phyloP scores from a whole-genome alignment of 352 stramenopile species.

The Globisporangium abappressorium region DNA sequence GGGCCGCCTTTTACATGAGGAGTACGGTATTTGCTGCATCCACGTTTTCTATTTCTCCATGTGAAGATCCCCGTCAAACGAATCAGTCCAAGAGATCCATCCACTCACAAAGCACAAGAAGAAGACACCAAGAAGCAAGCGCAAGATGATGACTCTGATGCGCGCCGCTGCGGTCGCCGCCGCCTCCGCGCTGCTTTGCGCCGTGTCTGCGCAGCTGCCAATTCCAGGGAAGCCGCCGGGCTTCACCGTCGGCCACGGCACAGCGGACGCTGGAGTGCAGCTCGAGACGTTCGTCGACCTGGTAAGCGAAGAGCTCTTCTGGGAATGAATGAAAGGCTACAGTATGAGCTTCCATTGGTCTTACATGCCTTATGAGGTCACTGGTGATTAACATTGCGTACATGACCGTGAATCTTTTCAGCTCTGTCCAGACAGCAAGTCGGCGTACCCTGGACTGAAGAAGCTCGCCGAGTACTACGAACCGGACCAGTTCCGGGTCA shows the following conservation, averaged over 20 bases:
- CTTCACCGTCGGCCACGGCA: constrained; percentile 55
- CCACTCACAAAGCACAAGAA: background rate
- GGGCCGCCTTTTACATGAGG: no score
- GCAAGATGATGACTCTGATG: constrained; percentile 22
- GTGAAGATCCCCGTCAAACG: constrained; percentile 1
- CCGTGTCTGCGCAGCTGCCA: constrained; percentile 41
- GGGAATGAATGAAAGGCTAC: background rate
- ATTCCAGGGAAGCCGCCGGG: constrained; percentile 60
- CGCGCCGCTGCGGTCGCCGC: constrained; percentile 15
- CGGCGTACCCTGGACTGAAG: constrained; percentile 64
- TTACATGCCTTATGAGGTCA: no score
- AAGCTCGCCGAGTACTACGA: constrained; percentile 55
- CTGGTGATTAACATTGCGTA: background rate
- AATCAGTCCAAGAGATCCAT: background rate
- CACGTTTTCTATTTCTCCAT: background rate
- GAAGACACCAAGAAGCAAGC: background rate
- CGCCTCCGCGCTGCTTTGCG: constrained; percentile 12
- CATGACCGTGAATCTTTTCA: constrained; percentile 9
- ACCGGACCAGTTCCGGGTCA: constrained; percentile 54
- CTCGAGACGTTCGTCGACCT: constrained; percentile 84
- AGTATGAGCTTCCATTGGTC: background rate
- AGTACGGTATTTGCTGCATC: background rate
- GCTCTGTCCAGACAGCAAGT: constrained; percentile 75
- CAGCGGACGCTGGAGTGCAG: constrained; percentile 58
- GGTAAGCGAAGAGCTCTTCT: constrained; percentile 23